Base-by-base conservation (phyloP, 2,329 filamentous ascomycete species). In the Aspergillus brunneoviolaceus region DNA sequence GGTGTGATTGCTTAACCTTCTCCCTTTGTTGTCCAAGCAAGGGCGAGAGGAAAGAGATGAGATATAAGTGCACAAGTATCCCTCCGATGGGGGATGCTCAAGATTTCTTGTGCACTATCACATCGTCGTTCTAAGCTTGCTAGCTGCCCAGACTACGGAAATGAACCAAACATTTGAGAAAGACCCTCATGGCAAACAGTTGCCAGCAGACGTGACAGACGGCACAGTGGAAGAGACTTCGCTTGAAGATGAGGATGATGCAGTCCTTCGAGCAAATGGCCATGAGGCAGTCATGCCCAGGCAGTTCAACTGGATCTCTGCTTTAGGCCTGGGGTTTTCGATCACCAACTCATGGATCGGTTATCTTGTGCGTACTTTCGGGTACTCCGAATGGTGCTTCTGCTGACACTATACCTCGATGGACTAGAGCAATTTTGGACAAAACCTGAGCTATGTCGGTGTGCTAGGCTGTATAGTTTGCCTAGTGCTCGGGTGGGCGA, bases 401-500 rank as follows among this genome's bases (percentile, higher is more conserved):
- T 45, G 16, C 39, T 45, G 39, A 45, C 16, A 11, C 5, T 16
- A 9, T 29, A 21, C n/a, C n/a, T 11, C 6, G 19, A 2, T 23
- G 14, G 7, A 10, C 4, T 48, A 59, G 49, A 59, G 62, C 39
- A 55, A 55, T 29, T 61, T 61, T 49, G 59, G 58, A 10, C 63
- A 61, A 14, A 58, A 50, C 23, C 45, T 60, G 5, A 45, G 29
- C 7, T 61, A 61, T 23, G 69, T 68, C 1, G 68, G 65, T 10
- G 60, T 63, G 6, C 65, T 68, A 55, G 55, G 51, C 4, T 60
- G 67, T 49, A 55, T 71, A 31, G 65, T 64, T 21, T 61, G 62
- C 27, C 53, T 65, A 1, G 50, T 72, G 2, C 63, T 68, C 2
- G 69, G 68, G 7, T 57, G 57, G 10, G 42, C 66, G 7, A 65